A percentile compares a stretch with the other conserved stretches of the same genome.
phyloP scores from a whole-genome alignment of 257 asterid genomes.

The Salvia hispanica region DNA sequence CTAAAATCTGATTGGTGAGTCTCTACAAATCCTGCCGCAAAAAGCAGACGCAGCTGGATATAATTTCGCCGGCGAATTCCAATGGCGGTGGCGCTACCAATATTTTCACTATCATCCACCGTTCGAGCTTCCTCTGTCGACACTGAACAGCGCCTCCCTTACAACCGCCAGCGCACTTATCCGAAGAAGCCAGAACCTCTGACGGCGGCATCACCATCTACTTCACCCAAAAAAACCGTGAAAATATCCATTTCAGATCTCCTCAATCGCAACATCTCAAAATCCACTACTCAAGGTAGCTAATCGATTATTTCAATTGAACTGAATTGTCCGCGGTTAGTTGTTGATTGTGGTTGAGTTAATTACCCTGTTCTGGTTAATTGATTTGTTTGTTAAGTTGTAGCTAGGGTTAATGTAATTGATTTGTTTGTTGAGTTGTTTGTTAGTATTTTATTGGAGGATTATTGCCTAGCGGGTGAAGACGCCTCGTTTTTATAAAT shows the following conservation, averaged over 20 bases:
- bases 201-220: constrained; percentile 34
- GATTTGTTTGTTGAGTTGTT: no score
- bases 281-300: constrained; percentile 39
- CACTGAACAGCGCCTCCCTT: no score
- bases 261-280: constrained; percentile 58
- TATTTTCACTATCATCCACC: constrained; percentile 39
- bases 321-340: constrained; percentile 13
- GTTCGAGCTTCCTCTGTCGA: constrained; percentile 70
- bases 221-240: constrained; percentile 28
- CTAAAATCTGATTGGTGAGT: no score
- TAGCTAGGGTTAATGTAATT: no score
- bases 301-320: neutral
- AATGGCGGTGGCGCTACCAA: constrained; percentile 54
- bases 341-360: no score
- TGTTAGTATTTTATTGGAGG: no score
- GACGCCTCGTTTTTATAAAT: no score
- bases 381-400: no score
- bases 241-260: constrained; percentile 64
- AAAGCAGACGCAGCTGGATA: no score
- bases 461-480: no score
- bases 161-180: constrained; percentile 80
- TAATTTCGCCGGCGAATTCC: constrained; percentile 27
- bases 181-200: constrained; percentile 46
- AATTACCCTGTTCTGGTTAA: no score
- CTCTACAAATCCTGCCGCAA: no score